A percentile compares a stretch with the other conserved stretches of the same genome.
phyloP scores from a whole-genome alignment of 2,329 filamentous ascomycete genomes.

The Phaeosphaeriaceae sp. region DNA sequence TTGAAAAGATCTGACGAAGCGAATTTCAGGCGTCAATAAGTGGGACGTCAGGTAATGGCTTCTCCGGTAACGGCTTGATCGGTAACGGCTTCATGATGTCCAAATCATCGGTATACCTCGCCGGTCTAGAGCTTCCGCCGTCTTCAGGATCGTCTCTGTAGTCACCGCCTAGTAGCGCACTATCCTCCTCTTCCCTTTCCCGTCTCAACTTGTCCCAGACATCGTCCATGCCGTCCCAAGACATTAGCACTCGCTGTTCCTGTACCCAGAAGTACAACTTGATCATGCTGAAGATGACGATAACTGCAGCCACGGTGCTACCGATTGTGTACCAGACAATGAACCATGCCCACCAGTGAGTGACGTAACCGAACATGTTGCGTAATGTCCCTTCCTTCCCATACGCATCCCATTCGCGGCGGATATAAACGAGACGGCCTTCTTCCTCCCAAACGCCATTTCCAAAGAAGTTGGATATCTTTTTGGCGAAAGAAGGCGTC shows the following conservation, averaged over 20 bases:
- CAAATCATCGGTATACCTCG: constrained; percentile 23
- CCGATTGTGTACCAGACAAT: constrained; percentile 29
- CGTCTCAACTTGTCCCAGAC: constrained; percentile 39
- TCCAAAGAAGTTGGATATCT: constrained; percentile 35
- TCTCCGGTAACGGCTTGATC: constrained; percentile 40
- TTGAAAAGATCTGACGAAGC: neutral
- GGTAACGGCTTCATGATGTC: constrained; percentile 16
- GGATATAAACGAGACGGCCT: constrained; percentile 34
- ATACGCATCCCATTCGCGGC: constrained; percentile 38
- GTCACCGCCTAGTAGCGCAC: constrained; percentile 23
- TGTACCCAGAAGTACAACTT: constrained; percentile 26
- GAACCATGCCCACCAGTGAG: constrained; percentile 33
- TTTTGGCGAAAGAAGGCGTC: constrained; percentile 20
- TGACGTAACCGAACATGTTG: constrained; percentile 30
- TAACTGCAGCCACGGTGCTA: constrained; percentile 21
- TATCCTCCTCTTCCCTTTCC: constrained; percentile 33
- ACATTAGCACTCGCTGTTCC: constrained; percentile 36
- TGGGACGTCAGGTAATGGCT: constrained; percentile 43
- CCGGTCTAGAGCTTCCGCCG: constrained; percentile 11
- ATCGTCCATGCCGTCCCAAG: constrained; percentile 43
- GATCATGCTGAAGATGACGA: constrained; percentile 26
- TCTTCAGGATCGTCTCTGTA: constrained; percentile 37
- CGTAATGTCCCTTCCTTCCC: constrained; percentile 41
- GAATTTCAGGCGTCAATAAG: constrained; percentile 34
- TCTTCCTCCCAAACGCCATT: constrained; percentile 31